Base-by-base conservation (phyloP, 495 filamentous ascomycete species). In the Terfezia boudieri region DNA sequence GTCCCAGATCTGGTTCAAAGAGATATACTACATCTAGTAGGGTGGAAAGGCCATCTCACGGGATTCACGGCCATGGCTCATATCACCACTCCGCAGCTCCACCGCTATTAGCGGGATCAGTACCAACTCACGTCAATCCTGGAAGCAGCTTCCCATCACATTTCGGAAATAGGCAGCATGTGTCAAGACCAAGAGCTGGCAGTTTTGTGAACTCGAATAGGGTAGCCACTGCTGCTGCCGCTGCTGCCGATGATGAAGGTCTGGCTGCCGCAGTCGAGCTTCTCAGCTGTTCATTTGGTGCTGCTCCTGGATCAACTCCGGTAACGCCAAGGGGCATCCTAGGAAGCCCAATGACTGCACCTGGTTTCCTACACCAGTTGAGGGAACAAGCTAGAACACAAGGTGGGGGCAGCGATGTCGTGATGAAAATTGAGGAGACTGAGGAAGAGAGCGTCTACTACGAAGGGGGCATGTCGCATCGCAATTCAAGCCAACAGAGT, bases 181-280 rank as follows among this genome's bases (percentile, higher is more conserved):
- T 67, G 10, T 65, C 69, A 1, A 65, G 62, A 35, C 71, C 71
- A 26, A 66, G 70, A 23, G 68, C 65, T 9, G 71, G 68, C 22
- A 71, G 70, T 48, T 67, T 71, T 52, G 66, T 63, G 43, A 65
- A 68, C 26, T 70, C 62, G 53, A 53, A 58, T 64, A 71, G 62
- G 49, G 50, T 35, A 23, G 49, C 49, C 11, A 32, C 49, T 12
- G 74, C 73, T 52, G 76, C n/a, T 12, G 49, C 50, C 51, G 51
- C 36, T 53, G 17, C 37, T 36, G 23, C 56, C 58, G 89, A 94
- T 55, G 84, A 89, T 61, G 80, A 79, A 36, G 71, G 76, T 35
- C 73, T 98, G 55, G 90, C 88, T 8, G 89, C 90, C 4, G 89
- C 89, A 4, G 84, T 94, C 41, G 86, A 89, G 58, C 70, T 94